Evolutionary conservation across 495 filamentous ascomycete genomes (phyloP), one percentile per base, ranked within the genome.

Genomic region (Schizothecium vesticola): DNA sequence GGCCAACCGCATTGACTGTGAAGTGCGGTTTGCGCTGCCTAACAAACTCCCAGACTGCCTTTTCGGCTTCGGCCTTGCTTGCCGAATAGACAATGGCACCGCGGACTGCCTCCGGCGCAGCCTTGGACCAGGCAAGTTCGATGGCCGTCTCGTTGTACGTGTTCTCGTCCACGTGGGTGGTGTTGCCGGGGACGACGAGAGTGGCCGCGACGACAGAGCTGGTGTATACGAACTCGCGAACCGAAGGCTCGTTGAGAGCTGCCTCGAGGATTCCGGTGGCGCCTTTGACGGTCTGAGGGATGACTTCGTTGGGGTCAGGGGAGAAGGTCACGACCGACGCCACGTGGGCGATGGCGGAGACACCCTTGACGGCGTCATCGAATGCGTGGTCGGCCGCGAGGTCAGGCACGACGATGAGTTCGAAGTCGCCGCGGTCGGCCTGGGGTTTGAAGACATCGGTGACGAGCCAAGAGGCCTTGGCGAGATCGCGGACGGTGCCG

Each of bases 161-260:
- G 11, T 83, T 77, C 1, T 57, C 57, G 25, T 71, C 74, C 33
- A 86, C 74, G 23, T 31, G 23, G 16, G 71, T 64, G n/a, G 31
- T 19, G 19, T 67, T 67, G 59, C 78, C 77, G 8, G 71, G 74
- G 16, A 67, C 70, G 0, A 79, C 77, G 24, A 72, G 58, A 23
- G 72, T 61, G 13, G 81, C 77, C 0, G 87, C 81, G 0, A 71
- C 71, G 1, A 80, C 83, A 0, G 84, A 87, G n/a, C 83, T 86
- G 1, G 82, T 85, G 64, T 80, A 77, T 3, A 89, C 86, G 55
- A 88, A 76, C 2, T 82, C 73, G 68, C 83, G 83, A 19, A 89
- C 76, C 4, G 74, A 73, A 0, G 79, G 73, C 23, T 82, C 72
- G 31, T 76, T 76, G 0, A 78, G 71, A 1, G 88, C 87, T 11